These are phyloP conservation scores for Yamadazyma akitaensis DNA, from an alignment of 805 yeast species.

Conservation along the genomic window DNA sequence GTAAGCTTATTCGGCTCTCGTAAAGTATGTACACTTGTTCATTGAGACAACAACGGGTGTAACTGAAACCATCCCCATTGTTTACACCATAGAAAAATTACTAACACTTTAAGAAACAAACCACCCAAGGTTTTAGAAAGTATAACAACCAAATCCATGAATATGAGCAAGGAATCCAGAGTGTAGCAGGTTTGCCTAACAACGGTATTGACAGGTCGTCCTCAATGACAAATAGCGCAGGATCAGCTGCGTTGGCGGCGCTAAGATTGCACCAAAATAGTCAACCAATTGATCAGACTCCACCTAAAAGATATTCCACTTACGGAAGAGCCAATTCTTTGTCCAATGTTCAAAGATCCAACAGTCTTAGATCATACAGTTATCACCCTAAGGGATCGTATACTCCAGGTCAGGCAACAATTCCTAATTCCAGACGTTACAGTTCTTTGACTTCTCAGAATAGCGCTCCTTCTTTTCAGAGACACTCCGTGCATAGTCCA, in stretches of 20 bases:
- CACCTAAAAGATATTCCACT: slow-evolving; percentile 1
- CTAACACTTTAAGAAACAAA: slow-evolving; percentile 14
- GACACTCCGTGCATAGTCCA: neutral
- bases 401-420: slow-evolving; percentile 25
- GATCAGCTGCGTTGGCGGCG: slow-evolving; percentile 42
- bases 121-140: slow-evolving; percentile 34
- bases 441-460: slow-evolving; percentile 18
- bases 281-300: slow-evolving; percentile 5
- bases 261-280: slow-evolving; percentile 30
- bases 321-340: slow-evolving; percentile 22
- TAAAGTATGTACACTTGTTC: slow-evolving; percentile 7
- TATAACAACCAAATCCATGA: slow-evolving; percentile 27
- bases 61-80: neutral
- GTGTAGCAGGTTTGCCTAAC: slow-evolving; percentile 21
- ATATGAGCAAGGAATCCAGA: slow-evolving; percentile 12
- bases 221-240: slow-evolving; percentile 32
- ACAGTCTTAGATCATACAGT: slow-evolving; percentile 34
- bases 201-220: slow-evolving; percentile 18
- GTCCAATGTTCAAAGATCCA: slow-evolving; percentile 18
- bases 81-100: neutral
- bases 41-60: neutral
- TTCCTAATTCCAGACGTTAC: slow-evolving; percentile 16
- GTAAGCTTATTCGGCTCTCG: slow-evolving; percentile 13
- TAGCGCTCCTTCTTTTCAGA: slow-evolving; percentile 1
- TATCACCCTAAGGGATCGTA: slow-evolving; percentile 41